Base-by-base conservation (phyloP, 768 basidiomycete species). In the Floccularia luteovirens region DNA sequence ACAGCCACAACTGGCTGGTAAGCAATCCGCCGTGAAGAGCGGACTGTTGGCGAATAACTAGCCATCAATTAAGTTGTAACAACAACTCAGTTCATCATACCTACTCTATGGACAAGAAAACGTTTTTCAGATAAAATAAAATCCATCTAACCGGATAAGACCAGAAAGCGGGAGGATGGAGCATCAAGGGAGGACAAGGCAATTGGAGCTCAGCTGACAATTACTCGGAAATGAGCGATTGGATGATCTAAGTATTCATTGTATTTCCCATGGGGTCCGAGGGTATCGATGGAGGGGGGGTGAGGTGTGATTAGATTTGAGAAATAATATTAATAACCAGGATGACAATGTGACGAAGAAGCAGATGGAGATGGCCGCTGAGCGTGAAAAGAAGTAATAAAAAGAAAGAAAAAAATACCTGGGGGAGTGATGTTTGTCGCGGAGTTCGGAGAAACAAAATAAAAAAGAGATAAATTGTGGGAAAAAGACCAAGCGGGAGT, bases 361-460 rank as follows among this genome's bases (percentile, higher is more conserved):
- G 36, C 46, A 40, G 45, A 38, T 47, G 41, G 48, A 49, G 30
- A 37, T 16, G 4, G 30, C 31, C 39, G 42, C 44, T 28, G 42
- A 39, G 50, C 52, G 49, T 52, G 48, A 51, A 48, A 50, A 48
- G 39, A 38, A 33, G 43, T 47, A 30, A 36, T 39, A 43, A 50
- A 52, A 49, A 41, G 44, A 48, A 35, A 46, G 46, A 32, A 38
- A 52, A 41, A 42, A 41, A 20, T 16, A 21, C 11, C 14, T 6
- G 17, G 12, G 22, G 8, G 13, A 14, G 24, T 28, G 14, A 36
- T 43, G 40, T 19, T 31, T 36, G 44, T 20, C 36, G 37, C 34
- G 34, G 42, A 44, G 43, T 59, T 56, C 57, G 57, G 61, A 57
- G 55, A 53, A 44, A n/a, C n/a, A n/a, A n/a, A n/a, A n/a, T n/a